Conservation (phyloP, 352 stramenopile species). For the Blastocystis sp. region DNA sequence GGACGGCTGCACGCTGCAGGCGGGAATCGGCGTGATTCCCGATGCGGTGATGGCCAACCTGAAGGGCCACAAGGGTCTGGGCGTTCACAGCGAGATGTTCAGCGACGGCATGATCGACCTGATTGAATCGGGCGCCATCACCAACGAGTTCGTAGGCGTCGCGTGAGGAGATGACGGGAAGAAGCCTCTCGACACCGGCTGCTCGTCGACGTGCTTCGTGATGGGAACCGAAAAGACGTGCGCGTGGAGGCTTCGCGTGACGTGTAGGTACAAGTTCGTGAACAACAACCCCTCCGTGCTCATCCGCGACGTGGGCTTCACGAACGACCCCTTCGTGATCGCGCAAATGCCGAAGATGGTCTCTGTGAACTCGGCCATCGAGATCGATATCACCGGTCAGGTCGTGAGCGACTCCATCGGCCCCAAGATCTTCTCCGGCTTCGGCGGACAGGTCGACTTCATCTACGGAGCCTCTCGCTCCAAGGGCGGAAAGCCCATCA, state of each 20-base stretch:
- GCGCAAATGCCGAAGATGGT: constrained; percentile 61
- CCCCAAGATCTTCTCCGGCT: constrained; percentile 62
- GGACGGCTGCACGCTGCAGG: constrained; percentile 59
- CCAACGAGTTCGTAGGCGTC: constrained; percentile 52
- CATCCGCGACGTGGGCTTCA: constrained; percentile 58
- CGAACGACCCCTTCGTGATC: constrained; percentile 63
- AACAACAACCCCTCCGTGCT: constrained; percentile 62
- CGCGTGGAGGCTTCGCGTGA: constrained; percentile 10
- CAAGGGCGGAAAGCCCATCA: constrained; percentile 60
- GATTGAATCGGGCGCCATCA: constrained; percentile 61
- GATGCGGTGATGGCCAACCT: constrained; percentile 61
- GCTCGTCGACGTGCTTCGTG: constrained; percentile 58
- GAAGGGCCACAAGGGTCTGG: constrained; percentile 59
- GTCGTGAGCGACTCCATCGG: constrained; percentile 62
- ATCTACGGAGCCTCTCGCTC: constrained; percentile 60
- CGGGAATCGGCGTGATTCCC: constrained; percentile 63
- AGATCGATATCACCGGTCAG: constrained; percentile 63
- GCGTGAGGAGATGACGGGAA: not conserved
- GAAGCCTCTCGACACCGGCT: constrained; percentile 15
- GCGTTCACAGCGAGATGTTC: constrained; percentile 63
- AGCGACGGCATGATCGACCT: constrained; percentile 62
- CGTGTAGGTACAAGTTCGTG: constrained; percentile 61
- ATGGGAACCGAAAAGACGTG: constrained; percentile 59
- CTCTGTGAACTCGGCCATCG: constrained; percentile 61
- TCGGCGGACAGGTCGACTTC: constrained; percentile 64